Percentiles rank a stretch among this genome's conserved stretches.
phyloP scores from a whole-genome alignment of 495 filamentous ascomycete genomes.

The Daldinia grandis region DNA sequence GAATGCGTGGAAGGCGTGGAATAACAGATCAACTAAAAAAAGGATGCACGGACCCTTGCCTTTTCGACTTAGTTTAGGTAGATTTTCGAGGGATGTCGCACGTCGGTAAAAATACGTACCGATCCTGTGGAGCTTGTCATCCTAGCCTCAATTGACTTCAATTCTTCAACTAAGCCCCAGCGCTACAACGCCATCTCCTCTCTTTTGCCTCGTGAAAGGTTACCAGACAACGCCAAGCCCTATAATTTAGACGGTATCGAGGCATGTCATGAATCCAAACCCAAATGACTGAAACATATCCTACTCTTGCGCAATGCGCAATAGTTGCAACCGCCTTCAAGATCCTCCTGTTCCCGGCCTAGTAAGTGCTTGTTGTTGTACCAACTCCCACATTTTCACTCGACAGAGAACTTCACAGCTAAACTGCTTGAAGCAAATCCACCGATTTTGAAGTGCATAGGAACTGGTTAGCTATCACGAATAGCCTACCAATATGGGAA shows the following conservation, averaged over 20 bases:
- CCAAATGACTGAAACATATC: conserved; percentile 82
- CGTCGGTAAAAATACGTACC: conserved; percentile 41
- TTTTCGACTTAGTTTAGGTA: background rate
- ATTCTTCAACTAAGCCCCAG: conserved; percentile 34
- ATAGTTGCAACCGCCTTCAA: conserved; percentile 90
- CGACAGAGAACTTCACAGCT: conserved; percentile 1
- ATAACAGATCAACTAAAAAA: conserved; percentile 20
- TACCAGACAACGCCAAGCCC: conserved; percentile 1
- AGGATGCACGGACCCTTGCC: conserved; percentile 20
- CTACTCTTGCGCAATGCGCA: conserved; percentile 86
- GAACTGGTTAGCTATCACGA: conserved; percentile 95
- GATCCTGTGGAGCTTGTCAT: conserved; percentile 34
- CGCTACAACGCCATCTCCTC: conserved; percentile 12
- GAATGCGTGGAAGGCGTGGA: conserved; percentile 2
- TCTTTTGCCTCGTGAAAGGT: background rate
- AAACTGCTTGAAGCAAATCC: conserved; percentile 75
- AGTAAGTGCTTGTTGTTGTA: conserved; percentile 68
- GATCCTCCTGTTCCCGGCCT: conserved; percentile 92
- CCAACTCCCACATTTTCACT: background rate
- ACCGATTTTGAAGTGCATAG: conserved; percentile 98
- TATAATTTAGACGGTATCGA: conserved; percentile 1
- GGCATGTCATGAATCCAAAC: conserved; percentile 26
- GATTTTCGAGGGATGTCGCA: conserved; percentile 35
- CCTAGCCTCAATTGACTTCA: conserved; percentile 46
- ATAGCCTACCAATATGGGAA: conserved; percentile 83